Percentiles rank a stretch among this genome's conserved stretches.
These are phyloP conservation scores for Yamadazyma phyllophila DNA, from an alignment of 805 yeast species.

Conservation along the genomic window DNA sequence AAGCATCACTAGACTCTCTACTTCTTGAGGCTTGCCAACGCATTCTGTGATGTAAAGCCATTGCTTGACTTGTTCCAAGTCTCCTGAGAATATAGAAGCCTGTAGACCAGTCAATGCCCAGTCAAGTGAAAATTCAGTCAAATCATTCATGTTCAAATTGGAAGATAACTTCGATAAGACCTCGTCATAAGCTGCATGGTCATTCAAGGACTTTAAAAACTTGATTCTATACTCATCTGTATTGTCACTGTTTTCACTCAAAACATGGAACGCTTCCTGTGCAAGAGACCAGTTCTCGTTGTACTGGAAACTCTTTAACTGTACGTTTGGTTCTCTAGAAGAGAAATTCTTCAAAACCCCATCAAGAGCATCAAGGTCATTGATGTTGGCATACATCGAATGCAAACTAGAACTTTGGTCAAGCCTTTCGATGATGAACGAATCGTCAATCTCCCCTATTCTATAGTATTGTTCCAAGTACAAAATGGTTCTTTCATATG, in stretches of 20 bases:
- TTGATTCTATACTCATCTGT: constrained; percentile 47
- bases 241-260: constrained; percentile 43
- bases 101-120: constrained; percentile 71
- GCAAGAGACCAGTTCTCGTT: constrained; percentile 86
- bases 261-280: constrained; percentile 74
- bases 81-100: constrained; percentile 69
- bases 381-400: constrained; percentile 78
- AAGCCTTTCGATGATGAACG: constrained; percentile 22
- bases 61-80: constrained; percentile 43
- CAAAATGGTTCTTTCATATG: constrained; percentile 83
- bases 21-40: constrained; percentile 37
- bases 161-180: constrained; percentile 51
- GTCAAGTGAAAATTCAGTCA: constrained; percentile 41
- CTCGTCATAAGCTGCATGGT: constrained; percentile 73
- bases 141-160: constrained; percentile 20
- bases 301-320: constrained; percentile 76
- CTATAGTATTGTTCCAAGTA: constrained; percentile 78
- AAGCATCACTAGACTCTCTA: constrained; percentile 56
- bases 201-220: constrained; percentile 66
- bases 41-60: constrained; percentile 61
- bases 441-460: constrained; percentile 21
- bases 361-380: constrained; percentile 85
- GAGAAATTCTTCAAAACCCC: constrained; percentile 79
- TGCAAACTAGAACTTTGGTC: constrained; percentile 55
- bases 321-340: constrained; percentile 56